Conservation (phyloP, 805 yeast genomes). For the Vanderwaltozyma tropicalis region DNA sequence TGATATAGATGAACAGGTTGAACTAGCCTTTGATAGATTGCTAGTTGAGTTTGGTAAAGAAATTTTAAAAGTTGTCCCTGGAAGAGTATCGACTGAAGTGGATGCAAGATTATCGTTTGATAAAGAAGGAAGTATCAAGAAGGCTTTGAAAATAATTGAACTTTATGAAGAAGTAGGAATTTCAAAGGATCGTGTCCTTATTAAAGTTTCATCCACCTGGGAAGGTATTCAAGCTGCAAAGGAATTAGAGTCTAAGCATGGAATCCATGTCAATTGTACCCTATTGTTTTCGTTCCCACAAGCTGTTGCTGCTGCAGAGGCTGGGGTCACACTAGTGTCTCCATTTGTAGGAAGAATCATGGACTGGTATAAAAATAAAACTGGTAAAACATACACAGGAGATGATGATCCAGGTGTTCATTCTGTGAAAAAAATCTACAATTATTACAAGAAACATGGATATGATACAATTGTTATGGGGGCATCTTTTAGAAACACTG, state of each 20-base stretch:
- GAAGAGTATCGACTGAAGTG: constrained; percentile 97
- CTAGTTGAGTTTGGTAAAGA: constrained; percentile 91
- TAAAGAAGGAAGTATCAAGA: constrained; percentile 82
- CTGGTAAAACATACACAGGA: constrained; percentile 74
- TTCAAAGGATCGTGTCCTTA: constrained; percentile 76
- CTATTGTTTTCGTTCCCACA: constrained; percentile 86
- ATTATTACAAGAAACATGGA: constrained; percentile 93
- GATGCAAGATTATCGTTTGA: constrained; percentile 95
- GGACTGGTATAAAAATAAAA: constrained; percentile 92
- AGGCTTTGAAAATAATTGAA: constrained; percentile 80
- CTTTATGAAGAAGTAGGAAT: constrained; percentile 80
- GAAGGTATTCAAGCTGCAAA: constrained; percentile 98
- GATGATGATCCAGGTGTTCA: constrained; percentile 87
- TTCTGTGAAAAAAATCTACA: constrained; percentile 77
- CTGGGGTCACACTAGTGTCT: constrained; percentile 85
- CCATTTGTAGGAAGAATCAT: constrained; percentile 98
- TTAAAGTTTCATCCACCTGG: constrained; percentile 94
- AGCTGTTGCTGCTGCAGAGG: constrained; percentile 98
- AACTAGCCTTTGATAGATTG: constrained; percentile 75
- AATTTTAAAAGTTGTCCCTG: constrained; percentile 89
- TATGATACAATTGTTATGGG: constrained; percentile 98
- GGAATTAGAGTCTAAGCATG: constrained; percentile 82
- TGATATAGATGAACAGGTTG: constrained; percentile 46
- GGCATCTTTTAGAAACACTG: constrained; percentile 94
- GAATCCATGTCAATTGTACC: constrained; percentile 88